These are phyloP conservation scores for Mycena metata DNA, from an alignment of 768 basidiomycete genomes.

Conservation along the genomic window DNA sequence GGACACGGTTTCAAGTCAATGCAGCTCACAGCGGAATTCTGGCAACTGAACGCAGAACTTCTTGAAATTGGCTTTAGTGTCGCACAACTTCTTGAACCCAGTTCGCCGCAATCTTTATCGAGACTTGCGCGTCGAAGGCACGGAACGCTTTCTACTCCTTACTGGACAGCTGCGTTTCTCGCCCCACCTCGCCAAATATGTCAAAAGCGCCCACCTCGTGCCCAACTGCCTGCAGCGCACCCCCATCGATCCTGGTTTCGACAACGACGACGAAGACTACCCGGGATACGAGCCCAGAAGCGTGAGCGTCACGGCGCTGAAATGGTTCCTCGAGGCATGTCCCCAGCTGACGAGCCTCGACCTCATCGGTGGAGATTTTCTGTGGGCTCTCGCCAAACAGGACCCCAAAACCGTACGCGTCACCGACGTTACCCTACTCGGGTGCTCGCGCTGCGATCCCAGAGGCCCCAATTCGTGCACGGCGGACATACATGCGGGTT, in stretches of 20 bases:
- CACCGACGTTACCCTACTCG: constrained; percentile 20
- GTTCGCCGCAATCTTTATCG: constrained; percentile 35
- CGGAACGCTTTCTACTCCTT: constrained; percentile 34
- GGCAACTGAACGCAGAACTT: constrained; percentile 21
- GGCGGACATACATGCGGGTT: constrained; percentile 12
- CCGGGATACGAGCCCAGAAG: constrained; percentile 16
- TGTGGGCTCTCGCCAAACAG: constrained; percentile 20
- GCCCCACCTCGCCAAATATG: constrained; percentile 38
- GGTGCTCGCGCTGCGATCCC: constrained; percentile 17
- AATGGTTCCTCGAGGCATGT: constrained; percentile 35
- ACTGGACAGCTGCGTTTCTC: constrained; percentile 36
- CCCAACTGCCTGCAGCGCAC: constrained; percentile 26
- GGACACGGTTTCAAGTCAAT: neutral
- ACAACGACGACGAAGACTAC: neutral
- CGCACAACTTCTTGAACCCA: constrained; percentile 32
- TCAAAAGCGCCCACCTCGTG: constrained; percentile 25
- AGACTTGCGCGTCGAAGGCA: constrained; percentile 28
- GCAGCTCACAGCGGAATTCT: neutral
- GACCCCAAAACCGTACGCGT: constrained; percentile 19
- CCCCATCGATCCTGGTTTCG: constrained; percentile 10
- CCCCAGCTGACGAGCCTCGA: constrained; percentile 26
- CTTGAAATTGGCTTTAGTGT: constrained; percentile 32
- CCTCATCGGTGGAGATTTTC: constrained; percentile 25
- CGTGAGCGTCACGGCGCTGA: constrained; percentile 29
- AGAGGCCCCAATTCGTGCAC: neutral